phyloP scores from a whole-genome alignment of 495 filamentous ascomycete species.

The Penicillium argentinense region DNA sequence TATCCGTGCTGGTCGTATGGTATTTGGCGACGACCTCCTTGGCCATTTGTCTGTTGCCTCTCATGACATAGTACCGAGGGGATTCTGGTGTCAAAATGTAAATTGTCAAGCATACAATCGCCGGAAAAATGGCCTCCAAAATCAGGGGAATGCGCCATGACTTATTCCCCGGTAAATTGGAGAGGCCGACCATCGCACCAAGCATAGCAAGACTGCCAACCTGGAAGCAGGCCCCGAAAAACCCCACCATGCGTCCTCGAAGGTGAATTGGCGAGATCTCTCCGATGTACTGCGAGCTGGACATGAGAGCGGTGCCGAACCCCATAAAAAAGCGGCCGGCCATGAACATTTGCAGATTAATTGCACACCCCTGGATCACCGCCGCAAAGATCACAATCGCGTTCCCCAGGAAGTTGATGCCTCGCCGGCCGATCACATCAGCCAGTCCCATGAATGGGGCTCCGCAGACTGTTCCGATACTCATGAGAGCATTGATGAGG shows the following conservation, averaged over 20 bases:
- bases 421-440: constrained; percentile 41
- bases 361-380: constrained; percentile 38
- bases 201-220: constrained; percentile 38
- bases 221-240: constrained; percentile 47
- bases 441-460: constrained; percentile 37
- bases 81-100: constrained; percentile 42
- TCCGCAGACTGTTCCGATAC: constrained; percentile 37
- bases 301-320: constrained; percentile 40
- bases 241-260: constrained; percentile 42
- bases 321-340: constrained; percentile 43
- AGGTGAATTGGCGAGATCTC: constrained; percentile 45
- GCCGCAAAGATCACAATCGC: constrained; percentile 36
- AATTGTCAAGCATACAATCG: constrained; percentile 38
- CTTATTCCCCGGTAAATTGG: constrained; percentile 25
- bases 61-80: constrained; percentile 42
- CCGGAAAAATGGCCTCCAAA: constrained; percentile 39
- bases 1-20: constrained; percentile 36
- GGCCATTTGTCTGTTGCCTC: constrained; percentile 34
- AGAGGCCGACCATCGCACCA: constrained; percentile 37
- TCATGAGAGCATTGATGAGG: constrained; percentile 40
- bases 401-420: constrained; percentile 41
- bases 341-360: constrained; percentile 37
- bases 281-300: constrained; percentile 44
- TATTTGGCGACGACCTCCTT: constrained; percentile 37
- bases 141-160: constrained; percentile 38